Conservation (phyloP, 2,329 filamentous ascomycete genomes). For the Ilyonectria sp. region DNA sequence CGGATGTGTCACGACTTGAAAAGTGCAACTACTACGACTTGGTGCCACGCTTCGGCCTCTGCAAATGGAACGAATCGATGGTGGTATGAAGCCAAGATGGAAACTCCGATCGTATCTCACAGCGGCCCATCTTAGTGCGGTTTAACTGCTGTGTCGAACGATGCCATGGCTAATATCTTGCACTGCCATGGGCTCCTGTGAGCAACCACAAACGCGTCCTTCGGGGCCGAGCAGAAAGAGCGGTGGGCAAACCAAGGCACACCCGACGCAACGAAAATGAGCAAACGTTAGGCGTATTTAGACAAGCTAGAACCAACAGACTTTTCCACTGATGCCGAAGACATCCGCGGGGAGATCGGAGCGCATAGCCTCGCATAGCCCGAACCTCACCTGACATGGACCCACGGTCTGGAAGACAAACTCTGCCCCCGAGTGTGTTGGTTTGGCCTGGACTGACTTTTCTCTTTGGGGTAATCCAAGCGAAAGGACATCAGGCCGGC, state of each 20-base stretch:
- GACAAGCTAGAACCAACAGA: constrained; percentile 25
- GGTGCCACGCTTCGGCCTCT: neutral
- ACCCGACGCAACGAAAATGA: constrained; percentile 17
- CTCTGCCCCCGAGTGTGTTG: neutral
- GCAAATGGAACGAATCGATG: neutral
- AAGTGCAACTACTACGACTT: neutral
- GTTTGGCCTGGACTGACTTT: neutral
- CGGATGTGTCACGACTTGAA: constrained; percentile 20
- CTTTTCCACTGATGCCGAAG: constrained; percentile 15
- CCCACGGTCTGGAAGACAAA: constrained; percentile 2
- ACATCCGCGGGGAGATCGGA: constrained; percentile 3
- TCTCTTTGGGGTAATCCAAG: neutral
- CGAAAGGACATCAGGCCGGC: constrained; percentile 1
- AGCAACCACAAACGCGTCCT: neutral
- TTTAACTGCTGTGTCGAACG: neutral
- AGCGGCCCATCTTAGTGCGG: too few relatives aligned
- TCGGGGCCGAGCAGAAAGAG: constrained; percentile 31
- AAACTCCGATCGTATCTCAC: neutral
- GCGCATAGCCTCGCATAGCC: constrained; percentile 39
- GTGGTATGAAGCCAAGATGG: neutral
- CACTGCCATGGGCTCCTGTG: neutral
- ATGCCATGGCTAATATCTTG: neutral
- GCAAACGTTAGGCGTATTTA: constrained; percentile 21
- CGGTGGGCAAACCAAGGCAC: constrained; percentile 35
- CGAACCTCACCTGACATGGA: constrained; percentile 45